Conservation (phyloP, 176 grass and related monocot species). For the Eragrostis nindensis region DNA sequence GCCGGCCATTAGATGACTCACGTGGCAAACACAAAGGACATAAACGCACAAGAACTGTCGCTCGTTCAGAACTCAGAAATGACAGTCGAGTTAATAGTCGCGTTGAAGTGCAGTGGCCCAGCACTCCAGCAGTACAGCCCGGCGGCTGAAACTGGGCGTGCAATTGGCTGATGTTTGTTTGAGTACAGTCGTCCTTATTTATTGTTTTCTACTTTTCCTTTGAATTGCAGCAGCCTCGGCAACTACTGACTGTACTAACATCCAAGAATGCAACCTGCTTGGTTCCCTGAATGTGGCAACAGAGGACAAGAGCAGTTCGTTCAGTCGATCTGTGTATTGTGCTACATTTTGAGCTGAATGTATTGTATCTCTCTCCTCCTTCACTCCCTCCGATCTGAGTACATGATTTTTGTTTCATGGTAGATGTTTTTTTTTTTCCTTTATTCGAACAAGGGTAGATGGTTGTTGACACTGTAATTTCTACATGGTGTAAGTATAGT, state of each 20-base stretch:
- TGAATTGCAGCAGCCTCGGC: neutral
- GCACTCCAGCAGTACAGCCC: neutral
- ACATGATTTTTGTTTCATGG: neutral
- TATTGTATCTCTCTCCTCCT: too few relatives aligned
- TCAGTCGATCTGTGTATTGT: conserved; percentile 9
- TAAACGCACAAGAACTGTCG: neutral
- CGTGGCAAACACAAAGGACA: conserved; percentile 40
- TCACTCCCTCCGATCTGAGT: too few relatives aligned
- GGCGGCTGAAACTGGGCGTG: neutral
- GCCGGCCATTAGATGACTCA: conserved; percentile 32
- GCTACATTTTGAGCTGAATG: neutral
- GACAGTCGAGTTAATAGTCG: conserved; percentile 4
- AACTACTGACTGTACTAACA: neutral
- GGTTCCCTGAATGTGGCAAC: conserved; percentile 15
- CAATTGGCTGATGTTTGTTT: neutral
- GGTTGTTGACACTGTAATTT: conserved; percentile 19
- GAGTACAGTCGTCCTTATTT: neutral
- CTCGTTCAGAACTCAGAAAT: conserved; percentile 2
- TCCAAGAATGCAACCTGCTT: neutral
- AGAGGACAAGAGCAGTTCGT: neutral
- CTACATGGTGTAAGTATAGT: conserved; percentile 31
- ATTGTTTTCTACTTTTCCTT: neutral
- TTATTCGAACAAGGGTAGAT: too few relatives aligned
- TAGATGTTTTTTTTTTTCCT: neutral
- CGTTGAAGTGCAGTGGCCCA: neutral